Evolutionary conservation across 2,329 filamentous ascomycete genomes (phyloP).

Genomic region (Biscogniauxia sp.): DNA sequence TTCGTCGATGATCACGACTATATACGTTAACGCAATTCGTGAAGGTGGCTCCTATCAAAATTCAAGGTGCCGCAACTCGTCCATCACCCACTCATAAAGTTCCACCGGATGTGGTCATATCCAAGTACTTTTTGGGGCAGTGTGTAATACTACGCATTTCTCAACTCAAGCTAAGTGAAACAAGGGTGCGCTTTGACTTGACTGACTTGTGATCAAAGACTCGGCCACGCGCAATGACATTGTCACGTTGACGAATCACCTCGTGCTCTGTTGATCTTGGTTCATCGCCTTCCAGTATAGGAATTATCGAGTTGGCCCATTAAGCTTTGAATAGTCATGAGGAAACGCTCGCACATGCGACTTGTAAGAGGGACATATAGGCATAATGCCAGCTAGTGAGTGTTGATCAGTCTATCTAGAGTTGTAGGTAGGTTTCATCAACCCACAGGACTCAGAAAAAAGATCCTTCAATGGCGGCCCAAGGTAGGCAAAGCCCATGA

Average conservation of each 20-base stretch:
- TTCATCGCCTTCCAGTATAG: background rate
- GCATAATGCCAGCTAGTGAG: background rate
- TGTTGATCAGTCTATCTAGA: background rate
- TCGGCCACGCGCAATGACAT: background rate
- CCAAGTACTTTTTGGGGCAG: background rate
- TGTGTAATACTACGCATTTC: background rate
- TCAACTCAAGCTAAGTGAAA: background rate
- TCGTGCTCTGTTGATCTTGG: background rate
- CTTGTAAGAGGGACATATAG: no score
- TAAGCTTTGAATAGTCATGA: background rate
- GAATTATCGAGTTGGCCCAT: background rate
- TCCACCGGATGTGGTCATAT: background rate
- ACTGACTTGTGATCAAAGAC: background rate
- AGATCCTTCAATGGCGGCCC: no score
- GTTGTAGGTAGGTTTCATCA: background rate
- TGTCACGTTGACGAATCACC: background rate
- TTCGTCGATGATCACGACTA: background rate
- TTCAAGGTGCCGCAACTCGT: background rate
- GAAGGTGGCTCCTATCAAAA: background rate
- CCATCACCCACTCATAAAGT: background rate
- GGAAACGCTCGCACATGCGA: background rate
- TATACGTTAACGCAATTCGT: background rate
- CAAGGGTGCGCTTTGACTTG: background rate
- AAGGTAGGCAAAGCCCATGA: background rate
- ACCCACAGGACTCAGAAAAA: background rate